A percentile compares a stretch with the other conserved stretches of the same genome.
phyloP scores from a whole-genome alignment of 495 filamentous ascomycete species.

The Beverwykella pulmonaria region DNA sequence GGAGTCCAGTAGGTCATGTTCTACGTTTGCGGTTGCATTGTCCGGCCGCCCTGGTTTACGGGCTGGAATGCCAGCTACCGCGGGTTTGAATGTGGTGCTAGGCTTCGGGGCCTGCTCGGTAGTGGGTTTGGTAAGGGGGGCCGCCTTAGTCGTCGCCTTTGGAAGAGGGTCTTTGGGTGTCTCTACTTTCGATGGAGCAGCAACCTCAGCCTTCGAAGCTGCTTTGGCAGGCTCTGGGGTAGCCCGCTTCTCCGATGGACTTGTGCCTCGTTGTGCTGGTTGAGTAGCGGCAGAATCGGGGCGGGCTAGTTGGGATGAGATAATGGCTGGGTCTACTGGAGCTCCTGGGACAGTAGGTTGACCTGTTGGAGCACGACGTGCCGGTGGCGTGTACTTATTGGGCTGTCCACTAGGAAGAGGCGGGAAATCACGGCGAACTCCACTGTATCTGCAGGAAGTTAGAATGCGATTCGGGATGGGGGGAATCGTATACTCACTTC shows the following conservation, averaged over 20 bases:
- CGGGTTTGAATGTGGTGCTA: slow-evolving; percentile 39
- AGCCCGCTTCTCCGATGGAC: slow-evolving; percentile 35
- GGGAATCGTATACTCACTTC: slow-evolving; percentile 61
- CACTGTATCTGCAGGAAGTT: slow-evolving; percentile 70
- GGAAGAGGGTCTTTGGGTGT: slow-evolving; percentile 37
- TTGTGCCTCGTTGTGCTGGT: slow-evolving; percentile 3
- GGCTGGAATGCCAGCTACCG: slow-evolving; percentile 37
- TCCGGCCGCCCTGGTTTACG: slow-evolving; percentile 46
- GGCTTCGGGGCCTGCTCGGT: slow-evolving; percentile 45
- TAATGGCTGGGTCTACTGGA: slow-evolving; percentile 80
- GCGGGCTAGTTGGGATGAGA: slow-evolving; percentile 68
- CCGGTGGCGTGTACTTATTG: slow-evolving; percentile 89
- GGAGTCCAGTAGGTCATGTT: slow-evolving; percentile 72
- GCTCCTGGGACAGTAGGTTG: slow-evolving; percentile 71
- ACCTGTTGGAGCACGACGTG: slow-evolving; percentile 73
- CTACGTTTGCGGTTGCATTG: slow-evolving; percentile 77
- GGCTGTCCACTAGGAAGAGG: slow-evolving; percentile 62
- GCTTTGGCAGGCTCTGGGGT: slow-evolving; percentile 37
- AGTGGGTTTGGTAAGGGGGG: slow-evolving; percentile 34
- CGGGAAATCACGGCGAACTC: slow-evolving; percentile 80
- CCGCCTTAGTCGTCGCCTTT: slow-evolving; percentile 38
- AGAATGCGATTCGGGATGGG: background rate
- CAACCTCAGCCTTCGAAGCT: slow-evolving; percentile 43
- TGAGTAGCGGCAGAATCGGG: slow-evolving; percentile 47
- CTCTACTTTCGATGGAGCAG: slow-evolving; percentile 39